Conservation (phyloP, 441 rosid species). For the Erodium texanum region DNA sequence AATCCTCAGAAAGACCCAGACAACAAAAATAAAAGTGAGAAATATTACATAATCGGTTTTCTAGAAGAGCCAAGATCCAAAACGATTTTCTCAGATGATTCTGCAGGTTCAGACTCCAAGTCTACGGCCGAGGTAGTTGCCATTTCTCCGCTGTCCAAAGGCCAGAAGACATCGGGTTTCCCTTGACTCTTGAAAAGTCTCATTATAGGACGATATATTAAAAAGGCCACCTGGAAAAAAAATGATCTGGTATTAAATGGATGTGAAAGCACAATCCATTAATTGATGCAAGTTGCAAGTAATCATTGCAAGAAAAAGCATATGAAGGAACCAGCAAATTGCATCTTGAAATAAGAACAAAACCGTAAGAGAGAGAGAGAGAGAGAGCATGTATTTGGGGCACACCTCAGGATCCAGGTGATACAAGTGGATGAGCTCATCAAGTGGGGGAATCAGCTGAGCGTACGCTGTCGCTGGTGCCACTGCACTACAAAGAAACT, state of each 20-base stretch:
- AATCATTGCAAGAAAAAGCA: constrained; percentile 5
- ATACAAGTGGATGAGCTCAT: constrained; percentile 82
- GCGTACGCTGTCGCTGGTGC: constrained; percentile 74
- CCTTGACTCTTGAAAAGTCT: constrained; percentile 83
- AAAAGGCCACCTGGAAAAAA: constrained; percentile 78
- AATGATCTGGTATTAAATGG: neutral
- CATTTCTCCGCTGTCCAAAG: constrained; percentile 55
- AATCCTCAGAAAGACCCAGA: constrained; percentile 3
- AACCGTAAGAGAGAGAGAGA: constrained; percentile 13
- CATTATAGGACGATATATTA: constrained; percentile 96
- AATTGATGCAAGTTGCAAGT: constrained; percentile 4
- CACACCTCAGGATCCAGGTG: constrained; percentile 98
- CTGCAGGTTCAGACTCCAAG: constrained; percentile 42
- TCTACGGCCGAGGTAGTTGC: constrained; percentile 24
- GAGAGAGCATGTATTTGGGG: constrained; percentile 19
- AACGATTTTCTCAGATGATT: constrained; percentile 37
- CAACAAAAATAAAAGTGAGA: constrained; percentile 11
- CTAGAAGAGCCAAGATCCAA: constrained; percentile 59
- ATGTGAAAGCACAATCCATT: constrained; percentile 15
- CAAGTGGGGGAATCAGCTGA: constrained; percentile 75
- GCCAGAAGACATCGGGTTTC: constrained; percentile 78
- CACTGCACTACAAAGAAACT: constrained; percentile 84
- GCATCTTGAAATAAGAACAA: neutral
- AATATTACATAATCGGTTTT: constrained; percentile 52
- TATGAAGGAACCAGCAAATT: constrained; percentile 7